Conservation (phyloP, 805 yeast genomes). For the Schizosaccharomyces lindneri region DNA sequence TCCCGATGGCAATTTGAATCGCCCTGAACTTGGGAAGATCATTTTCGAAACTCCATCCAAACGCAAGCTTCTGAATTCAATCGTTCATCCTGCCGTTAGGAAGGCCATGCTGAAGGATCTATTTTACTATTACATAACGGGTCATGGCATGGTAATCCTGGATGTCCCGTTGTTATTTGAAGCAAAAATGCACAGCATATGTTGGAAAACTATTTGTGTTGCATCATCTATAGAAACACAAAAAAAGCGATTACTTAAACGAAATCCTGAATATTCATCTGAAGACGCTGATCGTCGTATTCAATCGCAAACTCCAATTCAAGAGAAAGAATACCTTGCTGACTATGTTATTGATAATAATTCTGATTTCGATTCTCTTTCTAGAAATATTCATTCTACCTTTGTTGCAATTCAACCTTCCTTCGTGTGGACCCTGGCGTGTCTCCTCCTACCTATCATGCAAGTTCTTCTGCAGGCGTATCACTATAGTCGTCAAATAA, state of each 20-base stretch:
- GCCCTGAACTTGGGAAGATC: slow-evolving; percentile 50
- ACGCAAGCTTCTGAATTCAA: slow-evolving; percentile 30
- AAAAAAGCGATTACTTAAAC: slow-evolving; percentile 29
- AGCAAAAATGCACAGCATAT: slow-evolving; percentile 38
- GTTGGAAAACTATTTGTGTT: slow-evolving; percentile 50
- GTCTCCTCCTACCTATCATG: not conserved
- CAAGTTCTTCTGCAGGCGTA: not conserved
- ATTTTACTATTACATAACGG: slow-evolving; percentile 26
- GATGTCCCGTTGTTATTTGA: slow-evolving; percentile 87
- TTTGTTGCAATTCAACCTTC: not conserved
- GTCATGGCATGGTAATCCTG: slow-evolving; percentile 37
- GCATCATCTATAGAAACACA: slow-evolving; percentile 36
- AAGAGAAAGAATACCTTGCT: slow-evolving; percentile 29
- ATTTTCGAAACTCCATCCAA: slow-evolving; percentile 39
- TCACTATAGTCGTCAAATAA: not conserved
- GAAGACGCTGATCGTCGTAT: slow-evolving; percentile 56
- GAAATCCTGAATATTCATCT: slow-evolving; percentile 36
- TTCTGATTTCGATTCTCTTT: not conserved
- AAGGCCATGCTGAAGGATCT: slow-evolving; percentile 36
- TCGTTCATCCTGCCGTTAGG: slow-evolving; percentile 75
- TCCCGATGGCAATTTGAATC: slow-evolving; percentile 24
- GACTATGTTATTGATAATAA: slow-evolving; percentile 49
- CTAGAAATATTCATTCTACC: not conserved
- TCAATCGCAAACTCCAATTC: slow-evolving; percentile 46
- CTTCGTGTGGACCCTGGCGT: not conserved